These are phyloP conservation scores for Citrullus mucosospermus DNA, from an alignment of 306 rosid genomes.

Conservation along the genomic window DNA sequence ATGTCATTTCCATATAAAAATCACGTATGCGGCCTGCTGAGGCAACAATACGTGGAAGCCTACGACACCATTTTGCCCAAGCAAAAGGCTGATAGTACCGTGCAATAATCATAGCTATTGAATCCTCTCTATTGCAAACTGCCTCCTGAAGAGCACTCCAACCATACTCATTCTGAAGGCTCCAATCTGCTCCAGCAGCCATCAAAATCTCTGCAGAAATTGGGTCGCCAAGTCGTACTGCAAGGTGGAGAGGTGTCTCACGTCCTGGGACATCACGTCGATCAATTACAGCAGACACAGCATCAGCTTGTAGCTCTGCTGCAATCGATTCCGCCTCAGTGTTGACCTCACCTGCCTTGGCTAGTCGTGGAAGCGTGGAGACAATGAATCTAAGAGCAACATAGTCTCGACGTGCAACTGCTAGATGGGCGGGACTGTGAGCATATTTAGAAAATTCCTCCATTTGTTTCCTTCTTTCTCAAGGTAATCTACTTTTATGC, in stretches of 20 bases:
- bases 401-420: slow-evolving; percentile 59
- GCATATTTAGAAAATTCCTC: slow-evolving; percentile 48
- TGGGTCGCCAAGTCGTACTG: slow-evolving; percentile 69
- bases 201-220: slow-evolving; percentile 68
- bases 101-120: slow-evolving; percentile 63
- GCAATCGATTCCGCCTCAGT: slow-evolving; percentile 48
- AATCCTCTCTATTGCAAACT: slow-evolving; percentile 73
- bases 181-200: slow-evolving; percentile 96
- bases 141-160: slow-evolving; percentile 99
- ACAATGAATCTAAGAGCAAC: slow-evolving; percentile 50
- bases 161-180: slow-evolving; percentile 93
- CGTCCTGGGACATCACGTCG: slow-evolving; percentile 86
- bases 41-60: slow-evolving; percentile 94
- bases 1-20: slow-evolving; percentile 91
- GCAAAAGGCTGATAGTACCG: slow-evolving; percentile 91
- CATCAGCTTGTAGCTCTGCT: slow-evolving; percentile 88
- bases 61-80: slow-evolving; percentile 98
- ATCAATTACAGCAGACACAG: slow-evolving; percentile 63
- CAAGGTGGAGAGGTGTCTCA: slow-evolving; percentile 90
- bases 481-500: not conserved
- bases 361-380: slow-evolving; percentile 42
- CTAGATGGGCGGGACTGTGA: slow-evolving; percentile 88
- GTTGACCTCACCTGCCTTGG: slow-evolving; percentile 48
- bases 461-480: not conserved
- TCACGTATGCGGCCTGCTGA: slow-evolving; percentile 75